phyloP scores from a whole-genome alignment of 768 basidiomycete genomes.

The Cystobasidium tubakii region DNA sequence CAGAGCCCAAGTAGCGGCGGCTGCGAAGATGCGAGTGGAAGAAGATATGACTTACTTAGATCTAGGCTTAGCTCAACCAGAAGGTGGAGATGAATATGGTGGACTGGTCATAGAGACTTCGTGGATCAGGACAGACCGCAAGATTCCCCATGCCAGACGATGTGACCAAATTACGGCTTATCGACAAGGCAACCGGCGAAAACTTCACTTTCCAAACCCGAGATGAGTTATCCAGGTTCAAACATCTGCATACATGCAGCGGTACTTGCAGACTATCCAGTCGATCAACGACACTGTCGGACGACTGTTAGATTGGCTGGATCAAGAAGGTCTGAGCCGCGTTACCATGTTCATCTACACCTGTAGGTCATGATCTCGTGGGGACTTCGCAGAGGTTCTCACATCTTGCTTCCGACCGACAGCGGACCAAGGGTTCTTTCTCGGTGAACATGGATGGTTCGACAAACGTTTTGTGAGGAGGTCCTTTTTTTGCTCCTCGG shows the following conservation, averaged over 20 bases:
- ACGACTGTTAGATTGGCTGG: constrained; percentile 41
- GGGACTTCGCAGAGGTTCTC: background rate
- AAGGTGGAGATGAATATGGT: constrained; percentile 39
- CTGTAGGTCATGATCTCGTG: background rate
- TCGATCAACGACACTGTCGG: constrained; percentile 44
- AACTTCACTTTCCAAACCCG: constrained; percentile 43
- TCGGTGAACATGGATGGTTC: constrained; percentile 45
- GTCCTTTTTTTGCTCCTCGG: background rate
- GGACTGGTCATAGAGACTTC: constrained; percentile 16
- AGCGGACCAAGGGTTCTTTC: constrained; percentile 43
- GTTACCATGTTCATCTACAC: constrained; percentile 44
- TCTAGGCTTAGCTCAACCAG: constrained; percentile 41
- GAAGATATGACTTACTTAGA: constrained; percentile 41
- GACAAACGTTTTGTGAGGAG: constrained; percentile 41
- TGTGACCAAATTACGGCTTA: constrained; percentile 37
- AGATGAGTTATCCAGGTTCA: constrained; percentile 41
- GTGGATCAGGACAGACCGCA: constrained; percentile 30
- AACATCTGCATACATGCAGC: constrained; percentile 45
- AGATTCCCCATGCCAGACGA: constrained; percentile 43
- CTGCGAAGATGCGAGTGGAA: constrained; percentile 43
- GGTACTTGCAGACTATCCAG: constrained; percentile 42
- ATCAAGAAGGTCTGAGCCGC: constrained; percentile 35
- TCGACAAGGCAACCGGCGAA: constrained; percentile 41
- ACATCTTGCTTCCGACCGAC: background rate
- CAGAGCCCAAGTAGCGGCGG: constrained; percentile 41